A percentile compares a stretch with the other conserved stretches of the same genome.
phyloP scores from a whole-genome alignment of 257 asterid genomes.

The Apocynum venetum region DNA sequence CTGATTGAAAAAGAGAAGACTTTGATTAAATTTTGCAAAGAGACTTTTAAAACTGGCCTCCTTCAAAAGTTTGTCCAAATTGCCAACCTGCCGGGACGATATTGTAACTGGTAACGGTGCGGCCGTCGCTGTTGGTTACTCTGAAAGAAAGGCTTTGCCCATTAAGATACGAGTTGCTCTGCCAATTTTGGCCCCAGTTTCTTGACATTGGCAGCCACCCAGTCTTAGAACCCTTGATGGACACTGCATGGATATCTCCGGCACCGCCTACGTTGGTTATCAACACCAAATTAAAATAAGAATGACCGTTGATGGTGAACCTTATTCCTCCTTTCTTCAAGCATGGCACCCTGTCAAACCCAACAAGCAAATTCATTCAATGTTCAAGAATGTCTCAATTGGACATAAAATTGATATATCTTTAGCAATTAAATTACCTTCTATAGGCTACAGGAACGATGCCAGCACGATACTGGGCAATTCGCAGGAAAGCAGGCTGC shows the following conservation, averaged over 20 bases:
- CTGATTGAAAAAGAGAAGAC: neutral
- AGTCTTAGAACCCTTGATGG: constrained; percentile 43
- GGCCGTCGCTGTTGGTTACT: constrained; percentile 46
- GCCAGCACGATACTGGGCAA: constrained; percentile 48
- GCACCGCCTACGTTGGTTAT: constrained; percentile 57
- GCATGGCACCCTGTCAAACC: constrained; percentile 36
- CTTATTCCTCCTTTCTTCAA: constrained; percentile 49
- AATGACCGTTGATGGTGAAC: constrained; percentile 52
- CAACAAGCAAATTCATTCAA: neutral
- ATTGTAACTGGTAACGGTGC: constrained; percentile 28
- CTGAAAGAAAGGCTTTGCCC: constrained; percentile 49
- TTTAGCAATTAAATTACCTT: constrained; percentile 15
- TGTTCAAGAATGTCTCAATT: no score
- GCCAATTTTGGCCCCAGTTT: constrained; percentile 71
- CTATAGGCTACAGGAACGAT: constrained; percentile 41
- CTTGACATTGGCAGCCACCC: constrained; percentile 49
- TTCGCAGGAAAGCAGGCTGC: constrained; percentile 42
- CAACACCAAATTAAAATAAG: constrained; percentile 45
- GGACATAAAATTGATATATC: no score
- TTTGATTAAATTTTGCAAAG: neutral
- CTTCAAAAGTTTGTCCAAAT: constrained; percentile 57
- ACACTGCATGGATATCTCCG: constrained; percentile 44
- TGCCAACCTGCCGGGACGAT: constrained; percentile 44
- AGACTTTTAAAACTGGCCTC: constrained; percentile 12
- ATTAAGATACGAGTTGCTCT: constrained; percentile 34